Evolutionary conservation across 805 yeast species (phyloP), one percentile per base, ranked within the genome.

Genomic region (Nakazawaea ernobii): DNA sequence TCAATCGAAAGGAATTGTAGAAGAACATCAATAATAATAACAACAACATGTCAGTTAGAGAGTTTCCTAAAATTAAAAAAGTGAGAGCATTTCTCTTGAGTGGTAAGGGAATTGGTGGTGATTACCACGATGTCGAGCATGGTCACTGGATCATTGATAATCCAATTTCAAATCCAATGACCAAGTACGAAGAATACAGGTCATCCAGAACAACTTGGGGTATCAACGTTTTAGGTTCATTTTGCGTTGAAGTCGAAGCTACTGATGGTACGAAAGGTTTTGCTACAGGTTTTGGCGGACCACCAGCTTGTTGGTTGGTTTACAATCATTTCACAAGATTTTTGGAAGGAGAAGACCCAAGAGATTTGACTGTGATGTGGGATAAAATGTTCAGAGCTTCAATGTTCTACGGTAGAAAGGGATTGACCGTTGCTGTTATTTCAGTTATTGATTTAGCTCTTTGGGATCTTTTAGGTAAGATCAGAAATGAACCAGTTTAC

Each of bases 221-320:
- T 48, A 70, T 73, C 60, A 73, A 73, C 55, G 79, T 74, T 13
- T 57, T 73, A 42, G 78, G 77, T 13, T 72, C 77, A 9, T 73
- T 73, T 61, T 71, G 73, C 59, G 71, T 73, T 45, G 77, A 73
- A 55, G 60, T 73, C 44, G 73, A 68, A 55, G 73, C 79, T 32
- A 59, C 68, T 14, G 76, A 73, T 54, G 79, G 79, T 45, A 67
- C 75, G 13, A 70, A 60, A 43, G 78, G 79, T 35, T 71, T 73
- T 48, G 77, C 77, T 14, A 73, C 77, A 36, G 79, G 78, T 15
- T 72, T 73, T 55, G 79, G 78, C 39, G 79, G 79, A n/a, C 73
- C 73, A 45, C 67, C 71, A 27, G 75, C 75, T 5, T 71, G 77
- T 54, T 70, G 77, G 75, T 58, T 73, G 38, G 70, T 69, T 46